These are phyloP conservation scores for Phalaenopsis hybrid DNA, from an alignment of 116 monocot genomes.

Conservation along the genomic window DNA sequence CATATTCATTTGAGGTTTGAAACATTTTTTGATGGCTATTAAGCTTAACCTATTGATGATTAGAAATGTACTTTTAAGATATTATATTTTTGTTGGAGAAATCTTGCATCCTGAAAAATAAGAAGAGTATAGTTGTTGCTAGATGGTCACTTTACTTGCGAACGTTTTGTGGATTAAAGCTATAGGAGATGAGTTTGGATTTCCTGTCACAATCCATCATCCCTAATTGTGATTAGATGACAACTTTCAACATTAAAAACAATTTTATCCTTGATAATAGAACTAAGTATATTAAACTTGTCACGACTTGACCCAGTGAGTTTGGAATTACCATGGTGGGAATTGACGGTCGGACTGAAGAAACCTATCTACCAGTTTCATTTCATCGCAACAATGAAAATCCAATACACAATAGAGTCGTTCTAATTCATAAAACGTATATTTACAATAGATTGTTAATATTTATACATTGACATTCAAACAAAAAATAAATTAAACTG, in stretches of 20 bases:
- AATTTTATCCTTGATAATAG: background rate
- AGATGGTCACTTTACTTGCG: background rate
- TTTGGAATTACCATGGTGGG: too few relatives aligned
- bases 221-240: background rate
- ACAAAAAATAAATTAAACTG: too few relatives aligned
- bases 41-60: background rate
- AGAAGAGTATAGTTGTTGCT: background rate
- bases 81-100: background rate
- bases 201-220: background rate
- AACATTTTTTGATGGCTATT: background rate
- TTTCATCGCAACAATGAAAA: too few relatives aligned
- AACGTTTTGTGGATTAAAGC: background rate
- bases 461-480: too few relatives aligned
- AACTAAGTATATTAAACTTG: background rate
- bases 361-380: too few relatives aligned
- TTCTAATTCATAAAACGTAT: too few relatives aligned
- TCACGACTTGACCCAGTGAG: too few relatives aligned
- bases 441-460: too few relatives aligned
- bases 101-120: background rate
- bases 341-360: too few relatives aligned
- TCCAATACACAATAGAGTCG: too few relatives aligned
- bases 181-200: background rate
- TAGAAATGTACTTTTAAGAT: background rate
- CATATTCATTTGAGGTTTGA: background rate
- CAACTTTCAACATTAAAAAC: background rate